Evolutionary conservation across 2,329 filamentous ascomycete genomes (phyloP).

Genomic region (Ophiostoma ips): DNA sequence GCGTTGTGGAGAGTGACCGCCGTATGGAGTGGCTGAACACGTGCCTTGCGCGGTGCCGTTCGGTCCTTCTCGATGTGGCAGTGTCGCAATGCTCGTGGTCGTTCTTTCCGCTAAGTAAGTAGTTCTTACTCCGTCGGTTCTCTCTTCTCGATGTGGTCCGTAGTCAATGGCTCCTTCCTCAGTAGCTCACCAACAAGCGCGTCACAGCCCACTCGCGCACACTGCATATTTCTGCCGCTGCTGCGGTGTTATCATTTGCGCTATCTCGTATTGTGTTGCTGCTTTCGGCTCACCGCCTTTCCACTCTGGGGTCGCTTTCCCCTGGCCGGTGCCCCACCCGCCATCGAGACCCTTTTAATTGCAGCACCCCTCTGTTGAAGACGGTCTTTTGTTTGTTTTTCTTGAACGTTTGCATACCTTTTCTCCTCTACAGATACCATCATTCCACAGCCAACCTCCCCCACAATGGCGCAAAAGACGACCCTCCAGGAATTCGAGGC

Average conservation of each 20-base stretch:
- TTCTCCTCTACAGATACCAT: not conserved
- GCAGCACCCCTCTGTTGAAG: no score
- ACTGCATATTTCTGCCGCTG: not conserved
- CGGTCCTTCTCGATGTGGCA: no score
- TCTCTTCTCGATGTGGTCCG: not conserved
- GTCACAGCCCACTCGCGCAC: not conserved
- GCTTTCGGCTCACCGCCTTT: slow-evolving; percentile 7
- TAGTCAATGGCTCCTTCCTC: not conserved
- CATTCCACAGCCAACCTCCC: not conserved
- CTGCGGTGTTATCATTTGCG: not conserved
- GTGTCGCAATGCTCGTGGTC: no score
- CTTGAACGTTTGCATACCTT: not conserved
- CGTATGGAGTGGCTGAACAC: no score
- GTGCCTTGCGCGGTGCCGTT: no score
- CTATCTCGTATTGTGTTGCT: not conserved
- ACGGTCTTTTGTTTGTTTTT: not conserved
- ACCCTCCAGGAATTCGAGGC: slow-evolving; percentile 79
- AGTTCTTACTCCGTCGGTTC: not conserved
- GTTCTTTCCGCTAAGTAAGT: no score
- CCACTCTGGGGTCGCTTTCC: not conserved
- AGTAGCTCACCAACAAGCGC: not conserved
- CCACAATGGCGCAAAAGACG: slow-evolving; percentile 50
- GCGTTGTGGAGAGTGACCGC: no score
- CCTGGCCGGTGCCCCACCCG: no score
- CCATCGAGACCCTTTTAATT: not conserved